A percentile compares a stretch with the other conserved stretches of the same genome.
These are phyloP conservation scores for Tulasnella sp. DNA, from an alignment of 768 basidiomycete species.

Conservation along the genomic window DNA sequence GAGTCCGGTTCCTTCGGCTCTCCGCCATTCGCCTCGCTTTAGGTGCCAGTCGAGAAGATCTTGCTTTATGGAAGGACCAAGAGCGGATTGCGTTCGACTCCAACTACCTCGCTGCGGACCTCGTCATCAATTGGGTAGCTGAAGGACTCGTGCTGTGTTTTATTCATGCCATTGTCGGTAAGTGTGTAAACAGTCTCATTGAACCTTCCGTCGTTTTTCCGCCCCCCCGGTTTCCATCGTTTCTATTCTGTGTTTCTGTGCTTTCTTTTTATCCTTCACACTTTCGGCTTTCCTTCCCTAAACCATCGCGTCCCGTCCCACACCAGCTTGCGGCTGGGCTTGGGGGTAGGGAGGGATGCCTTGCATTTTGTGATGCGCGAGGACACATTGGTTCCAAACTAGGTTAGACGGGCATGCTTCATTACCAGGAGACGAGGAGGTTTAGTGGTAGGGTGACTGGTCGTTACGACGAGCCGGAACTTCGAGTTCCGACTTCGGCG, in stretches of 20 bases:
- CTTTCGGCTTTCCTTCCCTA: background rate
- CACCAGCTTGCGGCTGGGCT: background rate
- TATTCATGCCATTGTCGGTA: slow-evolving; percentile 74
- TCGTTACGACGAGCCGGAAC: background rate
- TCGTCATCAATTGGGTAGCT: slow-evolving; percentile 84
- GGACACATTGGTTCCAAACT: background rate
- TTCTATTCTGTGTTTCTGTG: background rate
- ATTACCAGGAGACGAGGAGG: background rate
- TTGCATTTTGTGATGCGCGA: background rate
- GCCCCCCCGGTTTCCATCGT: background rate
- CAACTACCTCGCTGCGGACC: slow-evolving; percentile 78
- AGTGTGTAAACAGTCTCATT: slow-evolving; percentile 28
- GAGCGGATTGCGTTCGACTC: slow-evolving; percentile 62
- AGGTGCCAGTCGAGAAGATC: slow-evolving; percentile 47
- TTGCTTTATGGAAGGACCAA: slow-evolving; percentile 49
- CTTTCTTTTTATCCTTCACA: background rate
- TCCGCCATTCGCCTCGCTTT: slow-evolving; percentile 63
- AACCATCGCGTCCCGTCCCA: background rate
- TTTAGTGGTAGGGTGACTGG: background rate
- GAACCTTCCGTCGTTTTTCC: background rate
- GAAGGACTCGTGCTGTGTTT: slow-evolving; percentile 83
- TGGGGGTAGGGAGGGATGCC: background rate
- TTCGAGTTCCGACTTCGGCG: slow-evolving; percentile 1
- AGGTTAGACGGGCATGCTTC: background rate
- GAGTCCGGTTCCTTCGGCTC: slow-evolving; percentile 72